Percentiles rank a stretch among this genome's conserved stretches.
These are phyloP conservation scores for Aureobasidium uvarum DNA, from an alignment of 2,329 filamentous ascomycete genomes.

Conservation along the genomic window DNA sequence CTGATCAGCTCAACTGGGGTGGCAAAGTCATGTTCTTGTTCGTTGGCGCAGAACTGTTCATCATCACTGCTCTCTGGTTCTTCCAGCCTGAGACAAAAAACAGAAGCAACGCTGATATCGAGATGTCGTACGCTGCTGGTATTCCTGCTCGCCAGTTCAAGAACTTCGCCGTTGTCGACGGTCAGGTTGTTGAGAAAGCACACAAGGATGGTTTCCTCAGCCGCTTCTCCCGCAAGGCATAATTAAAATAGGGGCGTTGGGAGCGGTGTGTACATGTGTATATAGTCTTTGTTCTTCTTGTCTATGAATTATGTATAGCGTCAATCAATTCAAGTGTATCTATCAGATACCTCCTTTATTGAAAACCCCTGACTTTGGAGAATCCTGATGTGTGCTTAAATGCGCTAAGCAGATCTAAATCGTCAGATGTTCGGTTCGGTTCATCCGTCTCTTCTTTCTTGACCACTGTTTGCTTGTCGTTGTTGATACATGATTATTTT, in stretches of 20 bases:
- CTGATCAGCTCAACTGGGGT: conserved; percentile 43
- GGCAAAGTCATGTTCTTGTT: conserved; percentile 44
- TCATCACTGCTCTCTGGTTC: conserved; percentile 38
- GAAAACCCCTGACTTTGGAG: no score
- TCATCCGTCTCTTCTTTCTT: no score
- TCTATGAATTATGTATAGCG: background rate
- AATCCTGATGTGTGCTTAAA: no score
- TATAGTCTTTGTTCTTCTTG: background rate
- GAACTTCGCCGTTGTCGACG: background rate
- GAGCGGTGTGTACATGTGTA: background rate
- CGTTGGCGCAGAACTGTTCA: conserved; percentile 40
- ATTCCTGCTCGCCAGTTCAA: background rate
- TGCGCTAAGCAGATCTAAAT: no score
- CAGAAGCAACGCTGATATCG: conserved; percentile 38
- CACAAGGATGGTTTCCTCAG: background rate
- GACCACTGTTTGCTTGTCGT: no score
- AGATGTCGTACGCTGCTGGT: background rate
- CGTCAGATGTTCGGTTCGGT: no score
- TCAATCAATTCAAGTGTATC: no score
- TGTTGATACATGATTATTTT: no score
- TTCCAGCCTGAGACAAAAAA: conserved; percentile 45
- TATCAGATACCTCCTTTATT: no score
- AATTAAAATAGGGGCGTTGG: background rate
- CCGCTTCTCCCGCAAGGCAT: background rate
- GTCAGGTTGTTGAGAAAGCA: background rate